Percentiles rank a stretch among this genome's conserved stretches.
Evolutionary conservation across 2,329 filamentous ascomycete genomes (phyloP).

Genomic region (Verruconis gallopava): DNA sequence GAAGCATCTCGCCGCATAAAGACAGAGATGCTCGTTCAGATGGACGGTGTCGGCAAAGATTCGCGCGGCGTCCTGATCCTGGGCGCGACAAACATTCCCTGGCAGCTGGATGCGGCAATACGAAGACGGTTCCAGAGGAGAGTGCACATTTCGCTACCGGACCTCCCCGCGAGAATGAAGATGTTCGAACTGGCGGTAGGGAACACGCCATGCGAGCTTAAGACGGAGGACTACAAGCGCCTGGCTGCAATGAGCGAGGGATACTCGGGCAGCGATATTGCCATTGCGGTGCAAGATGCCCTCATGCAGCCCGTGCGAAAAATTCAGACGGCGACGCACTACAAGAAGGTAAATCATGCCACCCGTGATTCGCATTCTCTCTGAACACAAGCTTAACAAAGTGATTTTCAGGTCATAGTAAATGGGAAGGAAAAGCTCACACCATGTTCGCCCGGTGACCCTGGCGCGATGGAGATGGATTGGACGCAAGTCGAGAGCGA

Average conservation of each 20-base stretch:
- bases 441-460: slow-evolving; percentile 86
- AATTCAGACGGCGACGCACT: slow-evolving; percentile 95
- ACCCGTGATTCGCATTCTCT: no score
- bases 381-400: no score
- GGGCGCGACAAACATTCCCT: slow-evolving; percentile 95
- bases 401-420: slow-evolving; percentile 47
- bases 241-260: slow-evolving; percentile 77
- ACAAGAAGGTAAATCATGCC: slow-evolving; percentile 66
- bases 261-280: slow-evolving; percentile 92
- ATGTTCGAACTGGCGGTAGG: slow-evolving; percentile 98
- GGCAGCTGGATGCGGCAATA: slow-evolving; percentile 95
- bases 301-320: slow-evolving; percentile 96
- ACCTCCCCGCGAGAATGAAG: slow-evolving; percentile 70
- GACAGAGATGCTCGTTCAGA: slow-evolving; percentile 94
- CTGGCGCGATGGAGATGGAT: slow-evolving; percentile 78
- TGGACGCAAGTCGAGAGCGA: slow-evolving; percentile 83
- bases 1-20: slow-evolving; percentile 97
- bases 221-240: slow-evolving; percentile 62
- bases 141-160: slow-evolving; percentile 90
- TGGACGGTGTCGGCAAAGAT: slow-evolving; percentile 97
- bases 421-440: slow-evolving; percentile 59
- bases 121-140: slow-evolving; percentile 88
- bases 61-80: slow-evolving; percentile 87
- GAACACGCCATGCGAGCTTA: slow-evolving; percentile 75
- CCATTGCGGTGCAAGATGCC: slow-evolving; percentile 88